These are phyloP conservation scores for Lepraria neglecta DNA, from an alignment of 495 filamentous ascomycete genomes.

Conservation along the genomic window DNA sequence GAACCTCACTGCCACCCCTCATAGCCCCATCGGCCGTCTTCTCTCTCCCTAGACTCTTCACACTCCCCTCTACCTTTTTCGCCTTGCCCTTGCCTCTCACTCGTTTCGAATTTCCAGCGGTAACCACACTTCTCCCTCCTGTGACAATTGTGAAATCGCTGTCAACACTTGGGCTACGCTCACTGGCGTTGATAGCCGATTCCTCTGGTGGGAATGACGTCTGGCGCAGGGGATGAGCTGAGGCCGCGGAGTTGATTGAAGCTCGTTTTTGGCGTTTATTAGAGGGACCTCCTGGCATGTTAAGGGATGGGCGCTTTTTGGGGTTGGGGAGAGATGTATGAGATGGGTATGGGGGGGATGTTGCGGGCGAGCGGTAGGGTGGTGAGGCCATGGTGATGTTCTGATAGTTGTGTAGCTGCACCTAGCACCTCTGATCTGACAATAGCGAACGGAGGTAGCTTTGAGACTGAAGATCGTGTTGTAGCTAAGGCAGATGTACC, in stretches of 20 bases:
- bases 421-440: not conserved
- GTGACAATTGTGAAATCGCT: constrained; percentile 63
- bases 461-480: not conserved
- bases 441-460: not conserved
- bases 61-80: constrained; percentile 49
- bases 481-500: not conserved
- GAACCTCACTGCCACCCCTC: constrained; percentile 41
- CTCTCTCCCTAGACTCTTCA: constrained; percentile 35
- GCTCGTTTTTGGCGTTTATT: constrained; percentile 60
- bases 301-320: constrained; percentile 54
- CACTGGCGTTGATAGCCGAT: constrained; percentile 37
- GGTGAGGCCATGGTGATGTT: constrained; percentile 54
- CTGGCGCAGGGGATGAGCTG: constrained; percentile 74
- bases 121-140: constrained; percentile 49
- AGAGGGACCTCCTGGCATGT: constrained; percentile 36
- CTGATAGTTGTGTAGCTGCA: not conserved
- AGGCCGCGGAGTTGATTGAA: constrained; percentile 40
- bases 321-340: constrained; percentile 45
- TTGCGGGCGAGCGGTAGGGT: constrained; percentile 42
- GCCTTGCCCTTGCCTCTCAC: constrained; percentile 60
- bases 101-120: constrained; percentile 39
- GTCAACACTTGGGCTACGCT: constrained; percentile 60
- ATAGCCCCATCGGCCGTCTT: constrained; percentile 48
- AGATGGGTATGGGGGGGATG: constrained; percentile 48
- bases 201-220: constrained; percentile 75